Evolutionary conservation across 306 rosid genomes (phyloP), one percentile per base, ranked within the genome.

Genomic region (Begonia loranthoides): DNA sequence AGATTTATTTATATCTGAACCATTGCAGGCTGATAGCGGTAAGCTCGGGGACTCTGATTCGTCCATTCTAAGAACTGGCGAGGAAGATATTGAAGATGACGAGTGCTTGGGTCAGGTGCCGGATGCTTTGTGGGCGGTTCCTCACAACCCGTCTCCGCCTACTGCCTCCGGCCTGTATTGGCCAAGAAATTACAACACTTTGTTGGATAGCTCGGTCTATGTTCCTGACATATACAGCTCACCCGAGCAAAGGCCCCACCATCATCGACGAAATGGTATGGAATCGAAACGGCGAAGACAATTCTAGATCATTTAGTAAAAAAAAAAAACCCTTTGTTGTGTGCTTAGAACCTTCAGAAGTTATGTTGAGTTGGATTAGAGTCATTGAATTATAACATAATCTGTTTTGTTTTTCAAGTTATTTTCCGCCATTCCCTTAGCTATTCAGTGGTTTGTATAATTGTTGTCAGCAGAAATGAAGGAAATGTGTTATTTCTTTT

Each of bases 61-160:
- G 34, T 70, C 96, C 47, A 59, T 63, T 50, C 63, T 70, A 36
- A 74, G 74, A 71, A 67, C 87, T 4, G 49, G 54, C 3, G 94
- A 66, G 52, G 79, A 78, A 52, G 87, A 75, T 60, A 55, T 73
- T 60, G 82, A 51, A 13, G 51, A 74, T 1, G 71, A 62, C 17
- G 93, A 75, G 12, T 68, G 68, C 79, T 50, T 70, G 50, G 83
- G 73, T 59, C 67, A 65, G 34, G 83, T 74, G 45, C 86, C 93
- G 0, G 88, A 86, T 53, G 60, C 92, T 3, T 76, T 82, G 2
- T 80, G 88, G 86, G 71, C 69, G 2, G 99, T 92, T 59, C 99
- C 96, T 43, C 83, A 80, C 71, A 54, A 80, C 24, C 77, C 84
- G 58, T 92, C 99, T n/a, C 99, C 94, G 3, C 96, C 96, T 36